Conservation (phyloP, 2,329 filamentous ascomycete species). For the Bertia moriformis region DNA sequence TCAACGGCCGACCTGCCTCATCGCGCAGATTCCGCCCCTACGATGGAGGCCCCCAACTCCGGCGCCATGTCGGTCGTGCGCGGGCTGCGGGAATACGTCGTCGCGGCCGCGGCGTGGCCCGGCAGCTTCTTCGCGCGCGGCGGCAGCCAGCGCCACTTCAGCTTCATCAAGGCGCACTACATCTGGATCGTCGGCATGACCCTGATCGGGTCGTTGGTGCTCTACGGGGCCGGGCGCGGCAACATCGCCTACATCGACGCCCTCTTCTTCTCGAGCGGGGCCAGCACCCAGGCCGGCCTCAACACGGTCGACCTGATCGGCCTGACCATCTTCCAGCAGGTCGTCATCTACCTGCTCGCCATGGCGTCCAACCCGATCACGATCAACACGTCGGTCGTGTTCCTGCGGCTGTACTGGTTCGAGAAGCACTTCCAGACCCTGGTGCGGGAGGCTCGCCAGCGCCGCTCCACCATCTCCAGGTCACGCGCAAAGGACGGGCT, state of each 20-base stretch:
- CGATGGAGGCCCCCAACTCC: no score
- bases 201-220: conserved; percentile 61
- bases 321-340: conserved; percentile 59
- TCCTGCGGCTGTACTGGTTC: conserved; percentile 92
- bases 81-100: no score
- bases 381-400: conserved; percentile 74
- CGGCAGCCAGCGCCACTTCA: background rate
- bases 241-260: conserved; percentile 69
- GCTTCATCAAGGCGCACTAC: conserved; percentile 19
- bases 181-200: conserved; percentile 65
- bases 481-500: conserved; percentile 23
- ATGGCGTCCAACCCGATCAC: conserved; percentile 72
- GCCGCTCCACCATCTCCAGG: conserved; percentile 50
- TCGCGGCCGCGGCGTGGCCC: no score
- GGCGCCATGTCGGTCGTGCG: no score
- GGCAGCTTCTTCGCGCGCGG: no score
- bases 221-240: conserved; percentile 47
- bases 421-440: conserved; percentile 86
- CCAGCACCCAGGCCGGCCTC: conserved; percentile 81
- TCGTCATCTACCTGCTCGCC: conserved; percentile 56
- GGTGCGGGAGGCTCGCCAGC: conserved; percentile 54
- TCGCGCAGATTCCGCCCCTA: no score
- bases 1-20: no score
- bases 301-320: conserved; percentile 63
- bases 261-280: conserved; percentile 75